Evolutionary conservation across 2,329 filamentous ascomycete species (phyloP), one percentile per base, ranked within the genome.

Genomic region (Trichoderma breve): DNA sequence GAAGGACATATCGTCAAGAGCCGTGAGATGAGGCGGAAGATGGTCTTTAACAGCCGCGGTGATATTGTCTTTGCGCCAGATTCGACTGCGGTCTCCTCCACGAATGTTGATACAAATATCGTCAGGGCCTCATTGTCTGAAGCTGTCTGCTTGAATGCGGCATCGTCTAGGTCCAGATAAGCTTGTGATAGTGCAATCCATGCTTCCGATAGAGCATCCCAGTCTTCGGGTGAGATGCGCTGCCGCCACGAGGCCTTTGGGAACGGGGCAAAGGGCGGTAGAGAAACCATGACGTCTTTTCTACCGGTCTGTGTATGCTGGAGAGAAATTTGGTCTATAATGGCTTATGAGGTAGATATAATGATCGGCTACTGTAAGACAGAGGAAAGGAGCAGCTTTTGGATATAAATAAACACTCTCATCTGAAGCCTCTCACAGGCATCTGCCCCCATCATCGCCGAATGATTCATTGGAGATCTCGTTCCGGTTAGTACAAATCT

Each of bases 241-340:
- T 88, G 87, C 77, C 90, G 90, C 83, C 94, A 90, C 70, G 85
- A 83, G 39, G 88, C 83, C 73, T 91, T 87, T 21, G 95, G 95
- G 76, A 96, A 94, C 24, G 92, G 88, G 71, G 92, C 94, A 81
- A 98, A 86, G 39, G 90, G 87, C 55, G 94, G 94, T 63, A 95
- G 83, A 60, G 57, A 63, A 7, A 32, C 28, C 66, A 72, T 70
- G 61, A 18, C 60, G 58, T 32, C 30, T 8, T n/a, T 21, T 18
- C 14, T 36, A 4, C 6, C 24, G 4, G 6, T 62, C 0, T 62
- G 1, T 26, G n/a, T 26, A 36, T 36, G 32, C 15, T n/a, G 55
- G 18, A 18, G 18, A n/a, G 6, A 12, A 57, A 26, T 1, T 34
- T 32, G 26, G 14, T 57, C 24, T 53, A 24, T 53, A 2, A 53